Base-by-base conservation (phyloP, 805 yeast genomes). In the Hanseniaspora mollemarum region DNA sequence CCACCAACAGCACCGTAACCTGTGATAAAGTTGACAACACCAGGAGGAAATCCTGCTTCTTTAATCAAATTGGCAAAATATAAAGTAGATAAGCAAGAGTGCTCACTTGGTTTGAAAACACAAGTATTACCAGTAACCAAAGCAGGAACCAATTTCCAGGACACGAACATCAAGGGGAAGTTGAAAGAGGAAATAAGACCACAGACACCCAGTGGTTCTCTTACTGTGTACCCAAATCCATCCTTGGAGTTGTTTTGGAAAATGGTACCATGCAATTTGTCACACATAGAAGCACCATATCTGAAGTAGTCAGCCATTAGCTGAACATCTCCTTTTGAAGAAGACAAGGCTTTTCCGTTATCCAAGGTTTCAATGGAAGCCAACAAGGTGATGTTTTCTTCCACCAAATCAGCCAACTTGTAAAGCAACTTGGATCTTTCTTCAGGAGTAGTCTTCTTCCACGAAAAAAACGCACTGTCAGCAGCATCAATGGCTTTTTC, bases 161-260 rank as follows among this genome's bases (percentile, higher is more conserved):
- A 74, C 71, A 84, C 78, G 81, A 85, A 83, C 70, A 86, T 74
- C 62, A 85, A 71, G 57, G 95, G 95, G 77, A 86, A 86, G 71
- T 86, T 86, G 94, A 95, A 86, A 59, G 95, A 94, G 61, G 84
- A 85, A 59, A 86, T 82, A 64, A 83, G 87, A 55, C 92, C 87
- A 68, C 88, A 81, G 50, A 85, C 94, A 65, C 94, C 95, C 58
- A 83, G 71, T 55, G 95, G 94, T 69, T 85, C 94, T 66, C 81
- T 77, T 64, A 76, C 73, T 51, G 84, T 75, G 67, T 78, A 80
- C 57, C 73, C 74, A 62, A 81, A 75, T 64, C 81, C 80, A 50
- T 75, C 64, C 54, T 69, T 65, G 55, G 85, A 87, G 29, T 87
- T 76, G 61, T 79, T 80, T 50, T 43, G 49, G 53, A 78, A 62